Evolutionary conservation across 371 early-diverging fungal genomes (phyloP), one percentile per base, ranked within the genome.

Genomic region (Dichotomocladium elegans): DNA sequence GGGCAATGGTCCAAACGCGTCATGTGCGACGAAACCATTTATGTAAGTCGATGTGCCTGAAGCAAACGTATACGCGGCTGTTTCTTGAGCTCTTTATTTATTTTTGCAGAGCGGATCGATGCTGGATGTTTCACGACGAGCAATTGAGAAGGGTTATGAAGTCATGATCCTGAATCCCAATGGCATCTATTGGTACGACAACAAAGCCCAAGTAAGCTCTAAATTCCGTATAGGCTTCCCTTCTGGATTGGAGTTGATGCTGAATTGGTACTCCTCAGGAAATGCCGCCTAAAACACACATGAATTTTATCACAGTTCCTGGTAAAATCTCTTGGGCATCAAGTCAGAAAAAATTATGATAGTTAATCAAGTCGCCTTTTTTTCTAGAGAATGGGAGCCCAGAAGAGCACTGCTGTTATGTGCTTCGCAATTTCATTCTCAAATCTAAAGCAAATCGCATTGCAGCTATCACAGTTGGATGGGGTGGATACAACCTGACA

Each of bases 1-100:
- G 77, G 77, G 0, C 69, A 71, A 58, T 77, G 77, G 77, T 64
- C 66, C 22, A 63, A 54, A 47, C 62, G 77, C 26, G 59, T 68
- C 14, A 61, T 77, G 60, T 71, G 73, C 49, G 77, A 77, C 53
- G 65, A 68, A 26, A 73, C 54, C 24, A 63, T 77, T 5, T 43
- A 64, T 37, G 74, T 70, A 64, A 55, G 51, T 29, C 14, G 19
- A 15, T n/a, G n/a, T n/a, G n/a, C n/a, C n/a, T n/a, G n/a, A n/a
- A n/a, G n/a, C n/a, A n/a, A n/a, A n/a, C n/a, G n/a, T n/a, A n/a
- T n/a, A n/a, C n/a, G n/a, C n/a, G 6, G 12, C 4, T 0, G 17
- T n/a, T 6, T 35, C 5, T 11, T 22, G 12, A 29, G 41, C 21
- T 33, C 19, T 30, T 42, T n/a, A n/a, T 5, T 6, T 31, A 14